phyloP scores from a whole-genome alignment of 2,329 filamentous ascomycete genomes.

The Aureobasidium subglaciale region DNA sequence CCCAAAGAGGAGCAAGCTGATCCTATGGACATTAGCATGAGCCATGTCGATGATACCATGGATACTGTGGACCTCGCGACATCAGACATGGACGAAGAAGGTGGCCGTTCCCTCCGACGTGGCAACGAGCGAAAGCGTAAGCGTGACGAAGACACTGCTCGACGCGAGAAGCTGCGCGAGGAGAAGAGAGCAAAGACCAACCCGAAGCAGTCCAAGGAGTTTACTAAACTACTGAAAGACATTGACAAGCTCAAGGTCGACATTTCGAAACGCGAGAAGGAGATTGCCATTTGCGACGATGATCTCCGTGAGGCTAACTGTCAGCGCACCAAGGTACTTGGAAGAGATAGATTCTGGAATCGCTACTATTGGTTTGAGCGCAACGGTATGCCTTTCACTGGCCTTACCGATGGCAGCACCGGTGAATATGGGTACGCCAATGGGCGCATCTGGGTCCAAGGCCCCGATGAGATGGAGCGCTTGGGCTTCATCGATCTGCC shows the following conservation, averaged over 20 bases:
- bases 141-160: slow-evolving; percentile 53
- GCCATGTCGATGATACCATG: slow-evolving; percentile 27
- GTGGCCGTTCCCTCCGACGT: slow-evolving; percentile 49
- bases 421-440: slow-evolving; percentile 85
- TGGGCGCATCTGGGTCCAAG: slow-evolving; percentile 92
- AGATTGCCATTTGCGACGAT: slow-evolving; percentile 79
- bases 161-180: slow-evolving; percentile 60
- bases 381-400: slow-evolving; percentile 93
- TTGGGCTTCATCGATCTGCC: slow-evolving; percentile 77
- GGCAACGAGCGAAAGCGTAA: slow-evolving; percentile 56
- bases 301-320: slow-evolving; percentile 92
- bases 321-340: slow-evolving; percentile 78
- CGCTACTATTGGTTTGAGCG: slow-evolving; percentile 99
- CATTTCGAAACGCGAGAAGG: slow-evolving; percentile 74
- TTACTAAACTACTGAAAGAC: slow-evolving; percentile 77
- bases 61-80: slow-evolving; percentile 57
- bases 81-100: slow-evolving; percentile 54
- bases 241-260: slow-evolving; percentile 80
- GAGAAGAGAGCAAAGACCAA: slow-evolving; percentile 53
- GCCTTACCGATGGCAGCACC: slow-evolving; percentile 81
- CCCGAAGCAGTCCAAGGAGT: slow-evolving; percentile 69
- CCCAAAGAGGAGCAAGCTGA: slow-evolving; percentile 44
- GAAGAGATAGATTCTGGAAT: slow-evolving; percentile 96
- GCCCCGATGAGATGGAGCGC: slow-evolving; percentile 80
- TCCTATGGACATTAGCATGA: slow-evolving; percentile 32